Conservation (phyloP, 1,284 basidiomycete species). For the Marasmius oreades region DNA sequence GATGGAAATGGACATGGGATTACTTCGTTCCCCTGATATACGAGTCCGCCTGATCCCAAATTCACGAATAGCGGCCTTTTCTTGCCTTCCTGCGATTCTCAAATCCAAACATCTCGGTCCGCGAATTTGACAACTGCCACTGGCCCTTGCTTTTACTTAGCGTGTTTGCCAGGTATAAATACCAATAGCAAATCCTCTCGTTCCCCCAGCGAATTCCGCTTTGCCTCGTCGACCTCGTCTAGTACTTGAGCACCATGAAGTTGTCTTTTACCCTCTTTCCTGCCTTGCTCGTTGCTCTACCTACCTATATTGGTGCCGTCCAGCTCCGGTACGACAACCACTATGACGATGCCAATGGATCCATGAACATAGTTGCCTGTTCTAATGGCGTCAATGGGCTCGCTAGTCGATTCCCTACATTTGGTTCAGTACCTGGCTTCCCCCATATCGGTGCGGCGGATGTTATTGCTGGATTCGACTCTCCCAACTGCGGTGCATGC, state of each 20-base stretch:
- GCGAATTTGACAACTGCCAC: background rate
- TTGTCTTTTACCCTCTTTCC: conserved; percentile 13
- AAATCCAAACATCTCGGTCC: background rate
- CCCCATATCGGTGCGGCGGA: conserved; percentile 45
- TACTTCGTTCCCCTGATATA: background rate
- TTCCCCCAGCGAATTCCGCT: background rate
- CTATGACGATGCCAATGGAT: conserved; percentile 36
- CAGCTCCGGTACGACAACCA: conserved; percentile 35
- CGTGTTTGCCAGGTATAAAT: background rate
- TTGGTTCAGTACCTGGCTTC: conserved; percentile 44
- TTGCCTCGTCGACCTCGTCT: background rate
- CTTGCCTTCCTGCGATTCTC: background rate
- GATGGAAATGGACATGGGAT: background rate
- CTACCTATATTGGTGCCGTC: conserved; percentile 18
- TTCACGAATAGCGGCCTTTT: background rate
- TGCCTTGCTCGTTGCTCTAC: conserved; percentile 19
- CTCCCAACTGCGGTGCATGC: conserved; percentile 43
- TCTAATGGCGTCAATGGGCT: conserved; percentile 43
- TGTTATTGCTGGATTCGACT: conserved; percentile 39
- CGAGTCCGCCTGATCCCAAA: background rate
- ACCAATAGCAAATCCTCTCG: background rate
- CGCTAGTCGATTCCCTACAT: conserved; percentile 37
- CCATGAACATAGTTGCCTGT: conserved; percentile 41
- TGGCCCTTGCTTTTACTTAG: no score
- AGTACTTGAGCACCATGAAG: conserved; percentile 18